Evolutionary conservation across 2,329 filamentous ascomycete genomes (phyloP).

Genomic region (Trematosphaeria pertusa): DNA sequence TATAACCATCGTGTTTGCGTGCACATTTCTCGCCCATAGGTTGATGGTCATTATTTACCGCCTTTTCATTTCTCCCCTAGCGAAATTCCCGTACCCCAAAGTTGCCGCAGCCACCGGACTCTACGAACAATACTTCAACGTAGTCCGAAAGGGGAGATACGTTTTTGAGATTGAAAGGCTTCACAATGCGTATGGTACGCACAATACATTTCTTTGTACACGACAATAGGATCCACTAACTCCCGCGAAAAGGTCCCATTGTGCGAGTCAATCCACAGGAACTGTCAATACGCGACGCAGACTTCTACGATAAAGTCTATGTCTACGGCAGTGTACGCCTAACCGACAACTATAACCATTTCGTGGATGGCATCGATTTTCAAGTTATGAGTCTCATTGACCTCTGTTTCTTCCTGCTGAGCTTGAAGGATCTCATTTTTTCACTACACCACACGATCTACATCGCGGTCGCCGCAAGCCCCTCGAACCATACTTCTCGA

Average conservation of each 20-base stretch:
- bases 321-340: slow-evolving; percentile 13
- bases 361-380: slow-evolving; percentile 22
- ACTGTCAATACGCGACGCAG: slow-evolving; percentile 27
- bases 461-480: slow-evolving; percentile 31
- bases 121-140: slow-evolving; percentile 22
- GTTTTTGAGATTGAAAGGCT: slow-evolving; percentile 33
- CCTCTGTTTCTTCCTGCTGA: no score
- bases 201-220: background rate
- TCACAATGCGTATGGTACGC: slow-evolving; percentile 36
- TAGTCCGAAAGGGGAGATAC: slow-evolving; percentile 27
- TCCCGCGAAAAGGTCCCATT: slow-evolving; percentile 26
- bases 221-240: background rate
- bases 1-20: no score
- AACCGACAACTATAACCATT: slow-evolving; percentile 23
- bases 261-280: slow-evolving; percentile 36
- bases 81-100: slow-evolving; percentile 19
- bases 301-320: slow-evolving; percentile 35
- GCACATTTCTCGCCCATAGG: no score
- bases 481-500: slow-evolving; percentile 37
- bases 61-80: slow-evolving; percentile 13
- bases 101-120: slow-evolving; percentile 12
- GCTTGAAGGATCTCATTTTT: background rate
- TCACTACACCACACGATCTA: slow-evolving; percentile 28
- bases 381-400: slow-evolving; percentile 22
- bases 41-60: slow-evolving; percentile 22